Base-by-base conservation (phyloP, 164 flowering plant species). In the Tinospora cordifolia region DNA sequence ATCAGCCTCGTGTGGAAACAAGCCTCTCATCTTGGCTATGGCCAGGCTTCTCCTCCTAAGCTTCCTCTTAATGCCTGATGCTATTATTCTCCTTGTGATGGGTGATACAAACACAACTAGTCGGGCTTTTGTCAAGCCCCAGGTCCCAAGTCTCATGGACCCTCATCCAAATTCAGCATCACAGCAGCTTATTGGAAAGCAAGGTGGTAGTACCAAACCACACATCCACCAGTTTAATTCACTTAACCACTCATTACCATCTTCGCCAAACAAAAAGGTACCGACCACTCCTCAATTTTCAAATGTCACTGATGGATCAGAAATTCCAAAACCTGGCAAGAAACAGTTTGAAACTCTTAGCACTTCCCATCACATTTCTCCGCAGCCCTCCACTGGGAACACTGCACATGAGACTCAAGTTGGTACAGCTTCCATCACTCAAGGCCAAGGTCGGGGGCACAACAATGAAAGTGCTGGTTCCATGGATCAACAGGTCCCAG, bases 41-140 rank as follows among this genome's bases (percentile, higher is more conserved):
- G 74, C 83, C 71, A 58, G 39, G 6, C 17, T 47, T 44, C 71
- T 76, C 62, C 73, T 78, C 4, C 12, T 76, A 36, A 70, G 60
- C 72, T 76, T 80, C 57, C 67, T 80, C 67, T 58, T 77, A 44
- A 1, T 30, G 36, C 49, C 71, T 27, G 11, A 72, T 62, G 54
- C 69, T 69, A 65, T 75, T 67, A 13, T 77, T 30, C 66, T 65
- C 65, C 70, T 57, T 8, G 77, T 78, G 66, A 67, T 69, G 68
- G 74, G 79, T 57, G 25, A 40, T 5, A 51, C 24, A 27, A 62
- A 40, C 8, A 51, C 24, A 27, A 62, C 27, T 34, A 19, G 22
- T 72, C 66, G 39, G 17, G 34, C 69, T 65, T 22, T 15, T 1
- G 24, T 57, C 25, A 30, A 63, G n/a, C 70, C 69, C 34, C 3